Percentiles rank a stretch among this genome's conserved stretches.
Evolutionary conservation across 129 eudicot genomes (phyloP).

Genomic region (Calendula officinalis): DNA sequence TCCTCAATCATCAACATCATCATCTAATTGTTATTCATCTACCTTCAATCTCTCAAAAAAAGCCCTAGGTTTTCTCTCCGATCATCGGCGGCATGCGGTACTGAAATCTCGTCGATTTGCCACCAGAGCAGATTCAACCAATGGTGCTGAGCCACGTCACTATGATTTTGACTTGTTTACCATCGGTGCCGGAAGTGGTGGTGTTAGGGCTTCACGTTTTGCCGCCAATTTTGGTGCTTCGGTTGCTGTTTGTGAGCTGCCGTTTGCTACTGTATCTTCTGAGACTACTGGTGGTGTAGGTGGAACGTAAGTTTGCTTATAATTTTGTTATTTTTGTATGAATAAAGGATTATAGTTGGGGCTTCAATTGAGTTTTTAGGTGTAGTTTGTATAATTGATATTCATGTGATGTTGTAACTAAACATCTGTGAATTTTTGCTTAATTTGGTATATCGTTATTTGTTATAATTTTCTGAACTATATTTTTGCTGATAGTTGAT

Average conservation of each 20-base stretch:
- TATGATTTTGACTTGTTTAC: slow-evolving; percentile 92
- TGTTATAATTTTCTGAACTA: not conserved
- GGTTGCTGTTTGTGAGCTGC: slow-evolving; percentile 94
- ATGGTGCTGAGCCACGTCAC: slow-evolving; percentile 60
- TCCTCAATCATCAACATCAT: slow-evolving; percentile 30
- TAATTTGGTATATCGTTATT: too few relatives aligned
- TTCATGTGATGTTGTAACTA: too few relatives aligned
- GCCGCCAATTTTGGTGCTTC: slow-evolving; percentile 91
- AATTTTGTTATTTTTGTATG: not conserved
- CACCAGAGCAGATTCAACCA: slow-evolving; percentile 56
- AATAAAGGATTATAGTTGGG: not conserved
- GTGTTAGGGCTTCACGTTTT: slow-evolving; percentile 97
- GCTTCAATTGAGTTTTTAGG: not conserved
- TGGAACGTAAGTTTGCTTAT: slow-evolving; percentile 69
- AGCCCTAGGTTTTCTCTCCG: slow-evolving; percentile 31
- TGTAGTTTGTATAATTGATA: not conserved
- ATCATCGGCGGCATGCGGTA: slow-evolving; percentile 14
- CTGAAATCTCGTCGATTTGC: slow-evolving; percentile 42
- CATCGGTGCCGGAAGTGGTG: slow-evolving; percentile 97
- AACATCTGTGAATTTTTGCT: too few relatives aligned
- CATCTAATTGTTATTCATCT: slow-evolving; percentile 3
- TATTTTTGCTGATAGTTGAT: too few relatives aligned
- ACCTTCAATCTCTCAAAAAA: slow-evolving; percentile 24
- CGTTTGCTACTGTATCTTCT: slow-evolving; percentile 83
- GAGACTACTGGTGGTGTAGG: slow-evolving; percentile 94